Percentiles rank a stretch among this genome's conserved stretches.
Evolutionary conservation across 176 grass and related monocot genomes (phyloP).

Genomic region (Ananas comosus): DNA sequence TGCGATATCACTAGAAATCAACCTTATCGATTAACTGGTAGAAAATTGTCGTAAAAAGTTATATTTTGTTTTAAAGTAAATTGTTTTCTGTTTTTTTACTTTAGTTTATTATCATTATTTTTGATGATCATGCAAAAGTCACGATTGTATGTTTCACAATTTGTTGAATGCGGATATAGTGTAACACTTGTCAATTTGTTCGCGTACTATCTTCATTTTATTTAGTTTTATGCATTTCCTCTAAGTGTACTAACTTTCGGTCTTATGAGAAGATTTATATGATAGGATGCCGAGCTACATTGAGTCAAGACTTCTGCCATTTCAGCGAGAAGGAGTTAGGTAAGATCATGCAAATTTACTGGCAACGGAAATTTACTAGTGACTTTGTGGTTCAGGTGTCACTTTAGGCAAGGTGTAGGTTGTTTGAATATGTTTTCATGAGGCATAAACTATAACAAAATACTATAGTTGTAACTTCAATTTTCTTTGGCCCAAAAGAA

Average conservation of each 20-base stretch:
- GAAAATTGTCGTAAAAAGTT: neutral
- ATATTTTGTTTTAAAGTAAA: neutral
- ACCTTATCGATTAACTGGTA: neutral
- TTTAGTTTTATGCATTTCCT: neutral
- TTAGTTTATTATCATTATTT: no score
- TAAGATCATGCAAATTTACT: slow-evolving; percentile 26
- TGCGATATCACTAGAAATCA: neutral
- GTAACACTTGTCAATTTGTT: neutral
- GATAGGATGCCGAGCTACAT: slow-evolving; percentile 57
- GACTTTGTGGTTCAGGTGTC: neutral
- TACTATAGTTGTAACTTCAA: no score
- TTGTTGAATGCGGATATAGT: neutral
- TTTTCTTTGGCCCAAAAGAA: no score
- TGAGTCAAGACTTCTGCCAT: slow-evolving; percentile 72
- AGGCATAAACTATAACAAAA: no score
- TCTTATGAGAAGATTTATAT: slow-evolving; percentile 61
- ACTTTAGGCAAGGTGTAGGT: no score
- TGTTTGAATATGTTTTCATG: no score
- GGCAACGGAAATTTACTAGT: neutral
- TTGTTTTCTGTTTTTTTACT: neutral
- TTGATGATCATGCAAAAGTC: no score
- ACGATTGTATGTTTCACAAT: neutral
- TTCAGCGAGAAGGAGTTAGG: slow-evolving; percentile 86
- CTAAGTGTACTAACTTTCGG: slow-evolving; percentile 31
- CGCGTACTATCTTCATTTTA: neutral